Evolutionary conservation across 305 asterid species (phyloP), one percentile per base, ranked within the genome.

Genomic region (Euphrasia arctica): DNA sequence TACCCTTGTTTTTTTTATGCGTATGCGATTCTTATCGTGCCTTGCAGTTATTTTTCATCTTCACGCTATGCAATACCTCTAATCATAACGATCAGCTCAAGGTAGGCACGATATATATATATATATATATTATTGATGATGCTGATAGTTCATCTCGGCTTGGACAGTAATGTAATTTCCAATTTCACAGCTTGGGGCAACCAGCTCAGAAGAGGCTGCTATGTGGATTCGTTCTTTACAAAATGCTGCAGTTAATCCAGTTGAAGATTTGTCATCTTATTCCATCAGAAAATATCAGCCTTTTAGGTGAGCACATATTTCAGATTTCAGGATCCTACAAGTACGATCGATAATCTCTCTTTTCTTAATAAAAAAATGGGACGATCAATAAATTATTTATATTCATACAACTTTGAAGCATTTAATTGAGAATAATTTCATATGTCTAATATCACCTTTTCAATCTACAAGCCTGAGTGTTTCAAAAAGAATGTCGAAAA

Each of bases 151-250:
- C 27, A 31, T 31, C 34, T 31, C 34, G 5, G 32, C 10, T 9
- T 22, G 12, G 57, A 64, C 61, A 64, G 52, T 29, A 58, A 32
- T 57, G 58, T 22, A 55, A 54, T 48, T 68, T 78, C 50, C 52
- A 56, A 63, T 70, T 73, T 76, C 59, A 56, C 65, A 92, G 98
- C 78, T 92, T 5, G 98, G 95, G 63, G 86, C 95, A 22, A 81
- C 73, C 43, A 89, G 96, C 80, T 87, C 98, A 4, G 98, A 92
- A 82, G 96, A 89, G 71, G 97, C 97, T 14, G 93, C 91, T 25
- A 66, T 63, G 62, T 92, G 98, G 98, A 89, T 87, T 49, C 80
- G 49, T 50, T 84, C 89, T 73, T 75, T 92, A 74, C 87, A 85
- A 65, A 79, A 77, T 34, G 81, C 80, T 64, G 96, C 95, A 28